Percentiles rank a stretch among this genome's conserved stretches.
These are phyloP conservation scores for Raddia distichophylla DNA, from an alignment of 176 grass and related monocot species.

Conservation along the genomic window DNA sequence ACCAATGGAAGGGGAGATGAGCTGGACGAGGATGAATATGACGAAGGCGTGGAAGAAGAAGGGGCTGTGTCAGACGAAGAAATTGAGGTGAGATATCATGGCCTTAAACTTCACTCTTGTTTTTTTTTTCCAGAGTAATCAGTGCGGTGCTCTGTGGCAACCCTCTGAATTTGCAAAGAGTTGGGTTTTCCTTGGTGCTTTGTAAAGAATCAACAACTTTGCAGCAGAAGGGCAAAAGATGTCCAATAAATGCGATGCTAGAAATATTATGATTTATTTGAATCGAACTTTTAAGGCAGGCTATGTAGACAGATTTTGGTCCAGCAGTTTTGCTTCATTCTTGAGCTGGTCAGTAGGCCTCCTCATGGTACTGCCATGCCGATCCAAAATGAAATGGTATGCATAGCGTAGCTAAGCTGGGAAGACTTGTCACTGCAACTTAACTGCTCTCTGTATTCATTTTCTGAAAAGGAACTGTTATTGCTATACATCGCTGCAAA, in stretches of 20 bases:
- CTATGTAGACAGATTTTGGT: not conserved
- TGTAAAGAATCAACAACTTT: not conserved
- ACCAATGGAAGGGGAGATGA: constrained; percentile 73
- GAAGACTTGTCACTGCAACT: not conserved
- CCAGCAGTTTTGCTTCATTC: not conserved
- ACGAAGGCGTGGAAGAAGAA: constrained; percentile 75
- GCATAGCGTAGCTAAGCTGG: not conserved
- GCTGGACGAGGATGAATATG: constrained; percentile 79
- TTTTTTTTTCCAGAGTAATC: constrained; percentile 19
- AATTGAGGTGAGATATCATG: constrained; percentile 54
- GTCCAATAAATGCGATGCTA: not conserved
- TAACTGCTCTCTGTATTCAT: not conserved
- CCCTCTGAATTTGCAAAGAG: not conserved
- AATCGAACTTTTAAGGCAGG: not conserved
- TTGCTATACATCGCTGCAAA: not conserved
- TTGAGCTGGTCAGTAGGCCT: not conserved
- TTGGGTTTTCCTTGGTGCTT: constrained; percentile 8
- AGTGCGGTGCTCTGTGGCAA: not conserved
- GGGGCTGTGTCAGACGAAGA: constrained; percentile 73
- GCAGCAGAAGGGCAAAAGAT: not conserved
- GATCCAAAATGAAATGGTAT: not conserved
- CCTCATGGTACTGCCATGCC: not conserved
- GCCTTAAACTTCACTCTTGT: not conserved
- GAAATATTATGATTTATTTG: not conserved
- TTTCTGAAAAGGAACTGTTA: not conserved